Evolutionary conservation across 75 land plant genomes (phyloP).

Genomic region (Selaginella tamariscina): DNA sequence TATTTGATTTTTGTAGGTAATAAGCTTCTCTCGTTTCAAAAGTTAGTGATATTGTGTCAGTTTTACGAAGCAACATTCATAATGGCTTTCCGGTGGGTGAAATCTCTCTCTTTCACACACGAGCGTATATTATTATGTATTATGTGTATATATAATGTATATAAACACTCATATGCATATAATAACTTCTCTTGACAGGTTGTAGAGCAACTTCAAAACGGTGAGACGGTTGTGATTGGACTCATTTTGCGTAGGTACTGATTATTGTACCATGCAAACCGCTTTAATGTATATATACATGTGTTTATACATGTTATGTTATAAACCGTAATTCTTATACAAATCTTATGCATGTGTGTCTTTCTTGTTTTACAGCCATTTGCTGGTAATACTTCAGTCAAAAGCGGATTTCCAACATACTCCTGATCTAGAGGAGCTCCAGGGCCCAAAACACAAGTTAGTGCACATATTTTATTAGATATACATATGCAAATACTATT

Average conservation of each 20-base stretch:
- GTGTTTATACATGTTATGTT: constrained; percentile 1
- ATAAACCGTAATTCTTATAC: not conserved
- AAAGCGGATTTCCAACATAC: constrained; percentile 90
- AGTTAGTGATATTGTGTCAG: constrained; percentile 65
- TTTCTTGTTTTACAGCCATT: constrained; percentile 48
- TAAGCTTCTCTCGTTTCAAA: constrained; percentile 63
- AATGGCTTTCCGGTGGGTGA: constrained; percentile 89
- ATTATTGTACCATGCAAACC: no score
- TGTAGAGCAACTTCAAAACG: constrained; percentile 61
- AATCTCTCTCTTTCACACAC: not conserved
- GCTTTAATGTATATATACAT: no score
- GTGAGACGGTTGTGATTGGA: constrained; percentile 86
- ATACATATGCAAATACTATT: no score
- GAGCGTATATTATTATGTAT: not conserved
- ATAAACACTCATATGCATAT: not conserved
- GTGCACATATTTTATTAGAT: no score
- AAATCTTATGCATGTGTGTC: not conserved
- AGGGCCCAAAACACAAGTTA: constrained; percentile 17
- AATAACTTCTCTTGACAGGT: constrained; percentile 33
- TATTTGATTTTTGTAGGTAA: constrained; percentile 41
- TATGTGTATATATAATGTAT: no score
- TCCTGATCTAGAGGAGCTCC: constrained; percentile 46
- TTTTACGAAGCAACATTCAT: constrained; percentile 66
- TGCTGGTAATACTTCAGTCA: constrained; percentile 80
- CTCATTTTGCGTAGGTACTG: constrained; percentile 84